phyloP scores from a whole-genome alignment of 169 alveolate genomes.

The Neospora caninum region DNA sequence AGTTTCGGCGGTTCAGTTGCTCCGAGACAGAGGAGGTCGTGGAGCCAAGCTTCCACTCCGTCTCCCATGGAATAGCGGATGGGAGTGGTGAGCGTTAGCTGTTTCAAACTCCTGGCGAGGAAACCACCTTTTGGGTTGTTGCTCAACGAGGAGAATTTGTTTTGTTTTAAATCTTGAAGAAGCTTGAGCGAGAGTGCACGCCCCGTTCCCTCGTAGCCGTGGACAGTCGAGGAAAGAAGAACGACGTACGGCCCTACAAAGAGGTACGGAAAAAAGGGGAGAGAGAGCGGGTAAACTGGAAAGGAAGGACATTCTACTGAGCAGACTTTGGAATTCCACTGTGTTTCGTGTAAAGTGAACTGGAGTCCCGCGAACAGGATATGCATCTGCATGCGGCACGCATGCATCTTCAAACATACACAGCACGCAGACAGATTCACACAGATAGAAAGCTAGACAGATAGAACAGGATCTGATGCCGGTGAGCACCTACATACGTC shows the following conservation, averaged over 20 bases:
- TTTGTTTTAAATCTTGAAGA: conserved; percentile 88
- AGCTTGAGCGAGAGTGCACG: conserved; percentile 97
- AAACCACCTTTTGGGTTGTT: neutral
- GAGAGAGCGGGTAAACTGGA: too few species aligned
- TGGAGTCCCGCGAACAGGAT: too few species aligned
- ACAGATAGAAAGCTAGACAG: too few species aligned
- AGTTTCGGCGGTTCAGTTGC: conserved; percentile 83
- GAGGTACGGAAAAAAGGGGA: too few species aligned
- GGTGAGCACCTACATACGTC: too few species aligned
- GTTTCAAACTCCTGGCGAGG: conserved; percentile 65
- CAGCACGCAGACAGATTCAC: too few species aligned
- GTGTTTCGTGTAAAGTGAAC: too few species aligned
- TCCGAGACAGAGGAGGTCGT: conserved; percentile 94
- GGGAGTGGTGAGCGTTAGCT: conserved; percentile 92
- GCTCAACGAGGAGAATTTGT: neutral
- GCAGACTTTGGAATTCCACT: too few species aligned
- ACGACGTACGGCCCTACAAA: conserved; percentile 90
- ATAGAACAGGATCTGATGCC: too few species aligned
- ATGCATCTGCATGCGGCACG: too few species aligned
- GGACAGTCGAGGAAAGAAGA: conserved; percentile 97
- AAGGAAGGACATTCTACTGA: too few species aligned
- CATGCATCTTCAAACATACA: too few species aligned
- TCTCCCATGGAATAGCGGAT: conserved; percentile 98
- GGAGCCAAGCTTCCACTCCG: conserved; percentile 98
- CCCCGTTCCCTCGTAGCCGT: conserved; percentile 99